Evolutionary conservation across 495 filamentous ascomycete genomes (phyloP), one percentile per base, ranked within the genome.

Genomic region (Trichoderma parareesei): DNA sequence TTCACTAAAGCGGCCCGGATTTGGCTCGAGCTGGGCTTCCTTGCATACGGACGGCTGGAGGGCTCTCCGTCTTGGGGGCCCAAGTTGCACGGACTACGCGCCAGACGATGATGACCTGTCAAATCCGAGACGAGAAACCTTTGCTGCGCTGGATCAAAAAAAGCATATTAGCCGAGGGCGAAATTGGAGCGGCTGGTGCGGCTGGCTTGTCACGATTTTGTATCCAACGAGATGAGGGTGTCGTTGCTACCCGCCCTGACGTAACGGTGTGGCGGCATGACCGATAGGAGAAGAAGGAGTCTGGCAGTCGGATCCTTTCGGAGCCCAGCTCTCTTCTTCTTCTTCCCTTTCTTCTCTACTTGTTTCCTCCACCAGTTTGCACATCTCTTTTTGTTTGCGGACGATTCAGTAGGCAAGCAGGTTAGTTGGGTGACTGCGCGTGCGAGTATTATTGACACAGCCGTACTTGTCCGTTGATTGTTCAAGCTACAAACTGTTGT

Each of bases 91-190:
- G 16, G 16, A 18, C n/a, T 16, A 33, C 46, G 16, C 46, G 46
- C n/a, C 27, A 33, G 33, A 18, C 48, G 27, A 57, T 57, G 53
- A 57, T 57, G 53, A 57, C 53, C 33, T 57, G 53, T 57, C 53
- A 57, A 37, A 4, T 57, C 27, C 6, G 40, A 27, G n/a, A 33
- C 48, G 48, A 18, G 18, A 55, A 9, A 6, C 18, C 48, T 55
- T 37, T 37, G 33, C 20, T 57, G 53, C 16, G 33, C 5, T 57
- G 53, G 53, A 57, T 27, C 33, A 48, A 27, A 27, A 57, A 57
- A 33, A 33, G 53, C 37, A 57, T 57, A 57, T 57, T 57, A 57
- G 53, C 53, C 27, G 33, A 57, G 10, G 33, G 27, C 20, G 53
- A 35, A 35, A 35, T 4, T 37, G 53, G 27, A 18, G 53, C 53